phyloP scores from a whole-genome alignment of 176 grass and related monocot species.

The Alloteropsis semialata region DNA sequence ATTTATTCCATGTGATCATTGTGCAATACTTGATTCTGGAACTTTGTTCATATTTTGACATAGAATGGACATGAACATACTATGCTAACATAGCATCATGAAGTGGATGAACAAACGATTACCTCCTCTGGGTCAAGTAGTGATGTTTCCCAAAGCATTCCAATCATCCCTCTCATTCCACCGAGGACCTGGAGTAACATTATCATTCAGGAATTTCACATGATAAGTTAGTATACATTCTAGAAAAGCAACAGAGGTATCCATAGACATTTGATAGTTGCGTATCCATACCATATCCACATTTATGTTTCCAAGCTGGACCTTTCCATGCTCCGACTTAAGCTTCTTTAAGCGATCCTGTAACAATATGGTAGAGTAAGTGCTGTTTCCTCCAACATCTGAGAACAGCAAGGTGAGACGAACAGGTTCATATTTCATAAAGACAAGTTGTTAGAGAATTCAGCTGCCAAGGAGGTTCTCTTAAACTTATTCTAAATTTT shows the following conservation, averaged over 20 bases:
- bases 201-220: conserved; percentile 18
- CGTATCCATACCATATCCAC: conserved; percentile 77
- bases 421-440: not conserved
- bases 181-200: conserved; percentile 73
- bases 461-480: not conserved
- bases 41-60: not conserved
- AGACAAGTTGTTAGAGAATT: not conserved
- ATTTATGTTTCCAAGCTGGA: conserved; percentile 94
- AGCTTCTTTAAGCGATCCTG: conserved; percentile 85
- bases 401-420: not conserved
- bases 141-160: conserved; percentile 98
- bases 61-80: not conserved
- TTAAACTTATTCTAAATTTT: not conserved
- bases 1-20: not conserved
- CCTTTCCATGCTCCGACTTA: conserved; percentile 87
- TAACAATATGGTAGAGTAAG: conserved; percentile 3
- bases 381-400: not conserved
- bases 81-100: not conserved
- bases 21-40: not conserved
- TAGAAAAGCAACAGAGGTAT: not conserved
- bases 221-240: not conserved
- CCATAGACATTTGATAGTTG: not conserved
- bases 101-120: conserved; percentile 18
- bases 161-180: conserved; percentile 99
- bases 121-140: conserved; percentile 99